Conservation (phyloP, 495 filamentous ascomycete species). For the Neurospora discreta region DNA sequence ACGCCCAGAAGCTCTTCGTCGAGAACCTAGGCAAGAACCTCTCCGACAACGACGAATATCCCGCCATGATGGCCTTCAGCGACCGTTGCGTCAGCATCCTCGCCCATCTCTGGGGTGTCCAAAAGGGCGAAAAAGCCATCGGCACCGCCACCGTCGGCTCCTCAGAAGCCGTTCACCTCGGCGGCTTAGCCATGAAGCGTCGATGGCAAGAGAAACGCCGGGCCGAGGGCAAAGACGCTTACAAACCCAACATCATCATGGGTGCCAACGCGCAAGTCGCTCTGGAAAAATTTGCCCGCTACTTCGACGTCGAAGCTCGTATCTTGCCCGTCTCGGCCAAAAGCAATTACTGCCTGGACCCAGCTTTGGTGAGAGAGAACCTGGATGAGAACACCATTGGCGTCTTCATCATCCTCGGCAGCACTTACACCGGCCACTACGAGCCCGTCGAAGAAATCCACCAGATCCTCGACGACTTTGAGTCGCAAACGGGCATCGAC, state of each 20-base stretch:
- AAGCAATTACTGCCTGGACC: slow-evolving; percentile 52
- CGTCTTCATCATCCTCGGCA: slow-evolving; percentile 63
- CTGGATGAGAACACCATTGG: slow-evolving; percentile 74
- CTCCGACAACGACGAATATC: slow-evolving; percentile 65
- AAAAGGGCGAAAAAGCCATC: slow-evolving; percentile 54
- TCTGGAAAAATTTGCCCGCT: slow-evolving; percentile 61
- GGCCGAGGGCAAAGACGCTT: slow-evolving; percentile 48
- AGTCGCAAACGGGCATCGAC: slow-evolving; percentile 50
- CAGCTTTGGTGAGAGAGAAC: slow-evolving; percentile 50
- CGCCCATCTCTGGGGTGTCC: slow-evolving; percentile 56
- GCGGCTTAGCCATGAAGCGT: slow-evolving; percentile 68
- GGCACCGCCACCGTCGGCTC: slow-evolving; percentile 65
- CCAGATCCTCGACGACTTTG: slow-evolving; percentile 52
- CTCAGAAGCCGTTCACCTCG: slow-evolving; percentile 64
- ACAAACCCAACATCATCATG: slow-evolving; percentile 65
- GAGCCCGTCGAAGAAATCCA: slow-evolving; percentile 63
- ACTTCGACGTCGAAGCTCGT: slow-evolving; percentile 67
- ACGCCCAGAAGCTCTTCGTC: slow-evolving; percentile 52
- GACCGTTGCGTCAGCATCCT: slow-evolving; percentile 62
- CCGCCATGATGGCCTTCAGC: slow-evolving; percentile 62
- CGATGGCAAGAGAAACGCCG: slow-evolving; percentile 60
- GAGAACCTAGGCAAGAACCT: slow-evolving; percentile 62
- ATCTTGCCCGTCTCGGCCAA: slow-evolving; percentile 56
- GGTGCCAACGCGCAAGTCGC: slow-evolving; percentile 69
- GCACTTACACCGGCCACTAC: slow-evolving; percentile 67